Conservation (phyloP, 805 yeast species). For the Candida coleopterorum region DNA sequence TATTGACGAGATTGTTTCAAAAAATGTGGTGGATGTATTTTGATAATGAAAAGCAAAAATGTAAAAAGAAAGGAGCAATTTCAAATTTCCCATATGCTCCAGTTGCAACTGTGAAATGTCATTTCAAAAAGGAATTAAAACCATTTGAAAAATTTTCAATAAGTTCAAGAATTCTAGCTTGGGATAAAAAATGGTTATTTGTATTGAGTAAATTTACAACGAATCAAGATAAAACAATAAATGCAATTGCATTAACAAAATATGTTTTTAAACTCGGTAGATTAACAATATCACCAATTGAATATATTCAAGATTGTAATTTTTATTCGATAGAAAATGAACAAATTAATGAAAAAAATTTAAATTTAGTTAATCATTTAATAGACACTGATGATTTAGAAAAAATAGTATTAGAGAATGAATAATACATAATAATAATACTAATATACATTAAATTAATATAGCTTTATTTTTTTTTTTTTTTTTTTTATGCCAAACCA, state of each 20-base stretch:
- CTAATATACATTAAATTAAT: background rate
- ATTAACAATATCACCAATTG: constrained; percentile 65
- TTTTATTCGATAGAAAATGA: constrained; percentile 50
- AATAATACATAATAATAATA: background rate
- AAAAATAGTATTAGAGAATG: constrained; percentile 10
- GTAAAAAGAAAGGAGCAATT: constrained; percentile 16
- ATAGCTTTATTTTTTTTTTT: no score
- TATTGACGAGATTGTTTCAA: constrained; percentile 54
- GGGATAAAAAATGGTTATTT: constrained; percentile 88
- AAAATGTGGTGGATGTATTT: constrained; percentile 45
- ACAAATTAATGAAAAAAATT: constrained; percentile 34
- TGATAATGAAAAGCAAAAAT: constrained; percentile 34
- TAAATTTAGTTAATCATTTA: constrained; percentile 29
- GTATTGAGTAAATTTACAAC: constrained; percentile 59
- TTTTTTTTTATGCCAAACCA: constrained; percentile 61
- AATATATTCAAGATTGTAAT: constrained; percentile 52
- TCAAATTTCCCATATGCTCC: constrained; percentile 61
- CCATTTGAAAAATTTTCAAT: constrained; percentile 59
- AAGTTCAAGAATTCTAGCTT: constrained; percentile 58
- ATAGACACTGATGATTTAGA: constrained; percentile 34
- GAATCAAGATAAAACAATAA: constrained; percentile 38
- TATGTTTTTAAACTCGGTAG: constrained; percentile 71
- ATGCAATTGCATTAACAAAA: constrained; percentile 66
- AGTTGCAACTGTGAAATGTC: constrained; percentile 64
- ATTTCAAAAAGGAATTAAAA: constrained; percentile 67